Evolutionary conservation across 176 grass and related monocot genomes (phyloP), one percentile per base, ranked within the genome.

Genomic region (Aegilops umbellulata): DNA sequence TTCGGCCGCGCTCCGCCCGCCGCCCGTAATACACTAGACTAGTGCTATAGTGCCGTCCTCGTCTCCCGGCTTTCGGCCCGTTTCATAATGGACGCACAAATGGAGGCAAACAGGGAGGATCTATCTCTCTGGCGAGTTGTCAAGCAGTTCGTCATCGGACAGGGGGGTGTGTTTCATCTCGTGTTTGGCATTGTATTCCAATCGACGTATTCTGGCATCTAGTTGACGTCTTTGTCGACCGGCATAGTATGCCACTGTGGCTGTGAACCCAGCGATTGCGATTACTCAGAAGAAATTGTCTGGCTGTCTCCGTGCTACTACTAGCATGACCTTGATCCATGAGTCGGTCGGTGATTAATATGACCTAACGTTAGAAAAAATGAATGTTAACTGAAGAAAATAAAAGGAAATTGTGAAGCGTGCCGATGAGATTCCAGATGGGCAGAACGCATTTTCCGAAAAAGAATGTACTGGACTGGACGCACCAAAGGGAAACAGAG

Each of bases 1-100:
- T 1, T 51, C 47, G 47, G 15, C 47, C 12, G 12, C 44, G 44
- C 14, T 3, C 44, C 44, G 44, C 44, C 47, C 47, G 47, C 47
- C 15, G 47, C 47, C 47, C 53, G 53, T 57, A 55, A n/a, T n/a
- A n/a, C n/a, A n/a, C 0, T 1, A 65, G 9, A 42, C 12, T 78
- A 55, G n/a, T 30, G 11, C 61, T 2, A 7, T 16, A 2, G 8
- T 42, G 26, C 0, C 4, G 39, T 53, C 66, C 77, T 70, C 62
- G 12, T n/a, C 7, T 63, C 42, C 69, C 17, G 77, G 82, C 89
- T 88, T 85, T 85, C 82, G 90, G 90, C 78, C 78, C 51, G 63
- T 58, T 29, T 71, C 53, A 84, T 34, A 3, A 81, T 88, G 7
- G 62, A 14, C 2, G 11, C 35, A 91, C 81, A 91, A 53, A 91